Base-by-base conservation (phyloP, 805 yeast species). In the Starmerella roubikii region DNA sequence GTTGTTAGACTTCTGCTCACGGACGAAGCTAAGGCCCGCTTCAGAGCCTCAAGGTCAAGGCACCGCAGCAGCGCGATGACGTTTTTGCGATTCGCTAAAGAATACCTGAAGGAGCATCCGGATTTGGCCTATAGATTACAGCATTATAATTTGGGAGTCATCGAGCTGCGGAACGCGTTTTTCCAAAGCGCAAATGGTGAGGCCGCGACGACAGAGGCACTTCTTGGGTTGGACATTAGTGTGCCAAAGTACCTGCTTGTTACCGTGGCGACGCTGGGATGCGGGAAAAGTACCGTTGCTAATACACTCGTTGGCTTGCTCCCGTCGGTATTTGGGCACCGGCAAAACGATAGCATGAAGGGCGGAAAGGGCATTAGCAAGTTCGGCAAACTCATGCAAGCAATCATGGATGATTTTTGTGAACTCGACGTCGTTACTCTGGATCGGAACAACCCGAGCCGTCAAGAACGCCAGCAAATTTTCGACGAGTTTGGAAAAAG, bases 221-320 rank as follows among this genome's bases (percentile, higher is more conserved):
- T 78, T 42, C 56, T 74, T 13, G 64, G 66, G 21, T 62, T 68
- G 33, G 76, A 59, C 21, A 11, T 37, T 24, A 26, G 24, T 10
- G 16, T 34, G 13, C 39, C 45, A 3, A 76, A 76, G 48, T 78
- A 72, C 53, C 68, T 82, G 0, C 52, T 91, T 3, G 71, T 84
- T 1, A 88, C 97, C 0, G 73, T 86, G 3, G 85, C 96, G 0
- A 84, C 94, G 0, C 71, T 88, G 37, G 97, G 97, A 0, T 83
- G 95, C 58, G 98, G 98, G 7, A 91, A 91, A 54, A 85, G 96
- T 0, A 84, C 96, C 0, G 71, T 81, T 0, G 72, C 81, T 5
- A 54, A 72, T 26, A 75, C 86, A 0, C 61, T 91, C 30, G 45
- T 52, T 0, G 52, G 65, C 9, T 56, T 86, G 9, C 76, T 64